Conservation (phyloP, 176 grass and related monocot genomes). For the Eleusine coracana region DNA sequence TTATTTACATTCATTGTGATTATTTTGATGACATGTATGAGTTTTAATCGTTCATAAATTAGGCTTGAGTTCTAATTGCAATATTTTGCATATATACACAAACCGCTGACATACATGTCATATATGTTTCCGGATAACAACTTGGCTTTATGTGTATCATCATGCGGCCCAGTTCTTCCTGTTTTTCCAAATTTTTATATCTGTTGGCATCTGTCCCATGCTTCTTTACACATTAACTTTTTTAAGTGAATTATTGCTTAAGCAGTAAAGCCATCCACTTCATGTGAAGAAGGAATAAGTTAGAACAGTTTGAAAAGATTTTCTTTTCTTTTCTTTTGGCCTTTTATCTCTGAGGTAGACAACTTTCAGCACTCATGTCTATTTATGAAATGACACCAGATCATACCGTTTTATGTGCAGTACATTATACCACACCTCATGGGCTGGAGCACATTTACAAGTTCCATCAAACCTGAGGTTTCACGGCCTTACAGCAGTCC, state of each 20-base stretch:
- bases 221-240: background rate
- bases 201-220: background rate
- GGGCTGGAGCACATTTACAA: slow-evolving; percentile 85
- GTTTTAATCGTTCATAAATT: background rate
- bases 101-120: background rate
- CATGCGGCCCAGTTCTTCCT: background rate
- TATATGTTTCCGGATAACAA: background rate
- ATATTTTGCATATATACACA: background rate
- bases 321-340: background rate
- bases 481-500: slow-evolving; percentile 43
- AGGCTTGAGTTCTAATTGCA: background rate
- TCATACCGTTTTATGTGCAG: slow-evolving; percentile 47
- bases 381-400: background rate
- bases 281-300: background rate
- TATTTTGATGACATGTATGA: background rate
- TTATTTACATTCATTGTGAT: slow-evolving; percentile 10
- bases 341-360: slow-evolving; percentile 1
- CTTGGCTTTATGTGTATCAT: background rate
- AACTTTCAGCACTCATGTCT: background rate
- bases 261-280: background rate
- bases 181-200: background rate
- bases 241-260: background rate
- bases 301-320: background rate
- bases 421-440: slow-evolving; percentile 88
- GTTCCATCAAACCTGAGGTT: slow-evolving; percentile 67